These are phyloP conservation scores for Calonectria hongkongensis DNA, from an alignment of 2,329 filamentous ascomycete species.

Conservation along the genomic window DNA sequence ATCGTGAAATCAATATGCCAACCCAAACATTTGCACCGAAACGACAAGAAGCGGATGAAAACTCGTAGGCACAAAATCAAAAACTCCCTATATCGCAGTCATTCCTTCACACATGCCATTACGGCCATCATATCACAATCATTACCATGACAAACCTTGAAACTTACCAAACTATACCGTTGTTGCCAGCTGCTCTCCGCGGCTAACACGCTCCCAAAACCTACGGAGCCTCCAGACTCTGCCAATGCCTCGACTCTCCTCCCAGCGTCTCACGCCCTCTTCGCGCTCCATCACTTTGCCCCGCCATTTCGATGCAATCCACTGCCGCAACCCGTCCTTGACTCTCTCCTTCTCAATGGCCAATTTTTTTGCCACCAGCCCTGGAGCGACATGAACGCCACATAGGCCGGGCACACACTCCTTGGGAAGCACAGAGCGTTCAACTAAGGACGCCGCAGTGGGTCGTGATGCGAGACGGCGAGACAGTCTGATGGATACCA, in stretches of 20 bases:
- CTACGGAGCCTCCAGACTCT: constrained; percentile 77
- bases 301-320: constrained; percentile 77
- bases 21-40: background rate
- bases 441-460: constrained; percentile 75
- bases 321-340: constrained; percentile 79
- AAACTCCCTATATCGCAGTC: constrained; percentile 17
- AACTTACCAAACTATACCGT: constrained; percentile 46
- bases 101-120: constrained; percentile 5
- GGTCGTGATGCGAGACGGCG: constrained; percentile 77
- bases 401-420: constrained; percentile 74
- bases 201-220: constrained; percentile 79
- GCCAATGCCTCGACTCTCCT: constrained; percentile 72
- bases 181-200: constrained; percentile 57
- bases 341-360: constrained; percentile 80
- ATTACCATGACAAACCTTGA: constrained; percentile 15
- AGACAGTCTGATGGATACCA: constrained; percentile 80
- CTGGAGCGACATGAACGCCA: constrained; percentile 71
- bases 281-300: constrained; percentile 70
- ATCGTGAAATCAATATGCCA: background rate
- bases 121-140: background rate
- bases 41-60: background rate
- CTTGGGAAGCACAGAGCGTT: constrained; percentile 77
- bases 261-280: constrained; percentile 67
- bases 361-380: constrained; percentile 76
- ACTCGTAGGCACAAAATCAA: background rate